Evolutionary conservation across 2,329 filamentous ascomycete species (phyloP).

Genomic region (Biscogniauxia marginata): DNA sequence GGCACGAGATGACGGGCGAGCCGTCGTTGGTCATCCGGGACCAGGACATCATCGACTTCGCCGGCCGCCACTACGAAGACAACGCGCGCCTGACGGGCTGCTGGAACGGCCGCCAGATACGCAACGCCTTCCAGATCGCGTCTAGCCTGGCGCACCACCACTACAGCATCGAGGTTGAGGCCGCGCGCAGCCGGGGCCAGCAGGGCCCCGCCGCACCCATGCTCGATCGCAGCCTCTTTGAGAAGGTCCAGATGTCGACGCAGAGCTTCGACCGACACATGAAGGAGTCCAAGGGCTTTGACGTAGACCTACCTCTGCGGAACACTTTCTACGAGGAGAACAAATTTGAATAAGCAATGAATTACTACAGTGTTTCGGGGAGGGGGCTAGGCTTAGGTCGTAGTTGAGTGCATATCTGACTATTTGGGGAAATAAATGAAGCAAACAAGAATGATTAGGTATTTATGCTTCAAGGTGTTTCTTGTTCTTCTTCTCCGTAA

Average conservation of each 20-base stretch:
- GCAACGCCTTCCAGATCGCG: constrained; percentile 36
- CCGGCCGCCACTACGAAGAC: constrained; percentile 34
- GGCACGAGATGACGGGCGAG: constrained; percentile 36
- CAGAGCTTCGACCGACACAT: constrained; percentile 42
- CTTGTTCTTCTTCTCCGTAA: no score
- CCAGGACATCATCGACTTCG: constrained; percentile 37
- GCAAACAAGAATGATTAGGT: neutral
- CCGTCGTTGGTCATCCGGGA: constrained; percentile 35
- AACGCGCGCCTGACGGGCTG: constrained; percentile 28
- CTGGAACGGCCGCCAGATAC: constrained; percentile 36
- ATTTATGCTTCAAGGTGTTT: no score
- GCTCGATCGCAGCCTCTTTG: constrained; percentile 38
- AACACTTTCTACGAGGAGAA: constrained; percentile 31
- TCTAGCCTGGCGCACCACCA: constrained; percentile 39
- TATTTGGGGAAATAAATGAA: neutral
- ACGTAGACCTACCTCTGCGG: constrained; percentile 34
- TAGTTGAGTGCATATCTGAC: no score
- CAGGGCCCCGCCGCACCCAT: constrained; percentile 36
- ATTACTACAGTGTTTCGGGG: neutral
- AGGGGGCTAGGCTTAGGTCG: no score
- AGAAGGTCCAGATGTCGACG: constrained; percentile 44
- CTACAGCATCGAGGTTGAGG: constrained; percentile 30
- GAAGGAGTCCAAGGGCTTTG: constrained; percentile 39
- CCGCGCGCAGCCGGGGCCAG: constrained; percentile 33
- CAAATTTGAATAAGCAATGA: constrained; percentile 18